These are phyloP conservation scores for Schizosaccharomyces lindneri DNA, from an alignment of 805 yeast genomes.

Conservation along the genomic window DNA sequence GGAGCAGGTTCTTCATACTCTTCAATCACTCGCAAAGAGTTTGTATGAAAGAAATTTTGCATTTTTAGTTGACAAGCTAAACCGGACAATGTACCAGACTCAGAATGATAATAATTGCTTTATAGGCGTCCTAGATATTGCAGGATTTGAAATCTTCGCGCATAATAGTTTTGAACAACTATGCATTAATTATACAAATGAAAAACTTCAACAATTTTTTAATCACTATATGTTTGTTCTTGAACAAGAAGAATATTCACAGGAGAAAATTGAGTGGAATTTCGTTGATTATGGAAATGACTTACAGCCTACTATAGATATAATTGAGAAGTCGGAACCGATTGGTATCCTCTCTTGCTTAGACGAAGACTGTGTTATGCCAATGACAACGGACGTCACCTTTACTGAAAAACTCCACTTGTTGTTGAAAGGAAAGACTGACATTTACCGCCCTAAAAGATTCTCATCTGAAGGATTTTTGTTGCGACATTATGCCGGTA, in stretches of 20 bases:
- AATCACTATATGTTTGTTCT: constrained; percentile 88
- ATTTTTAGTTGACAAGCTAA: constrained; percentile 49
- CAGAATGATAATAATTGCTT: constrained; percentile 17
- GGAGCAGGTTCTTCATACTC: constrained; percentile 49
- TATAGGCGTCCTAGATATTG: constrained; percentile 91
- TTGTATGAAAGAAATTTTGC: constrained; percentile 68
- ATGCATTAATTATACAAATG: constrained; percentile 91
- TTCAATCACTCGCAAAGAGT: constrained; percentile 72
- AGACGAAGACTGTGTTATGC: constrained; percentile 89
- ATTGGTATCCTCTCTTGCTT: constrained; percentile 66
- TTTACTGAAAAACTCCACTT: constrained; percentile 56
- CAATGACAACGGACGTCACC: constrained; percentile 60
- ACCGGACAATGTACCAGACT: constrained; percentile 32
- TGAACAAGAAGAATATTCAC: constrained; percentile 89
- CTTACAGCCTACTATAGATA: constrained; percentile 76
- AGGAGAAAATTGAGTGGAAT: constrained; percentile 82
- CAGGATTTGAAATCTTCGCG: constrained; percentile 92
- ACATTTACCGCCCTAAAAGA: constrained; percentile 48
- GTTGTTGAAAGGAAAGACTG: constrained; percentile 30
- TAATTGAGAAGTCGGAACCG: constrained; percentile 52
- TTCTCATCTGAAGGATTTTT: constrained; percentile 40
- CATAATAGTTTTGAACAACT: constrained; percentile 89
- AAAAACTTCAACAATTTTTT: constrained; percentile 85
- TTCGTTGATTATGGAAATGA: constrained; percentile 88
- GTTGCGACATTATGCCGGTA: constrained; percentile 82